Base-by-base conservation (phyloP, 371 early-diverging fungal species). In the Apophysomyces elegans region DNA sequence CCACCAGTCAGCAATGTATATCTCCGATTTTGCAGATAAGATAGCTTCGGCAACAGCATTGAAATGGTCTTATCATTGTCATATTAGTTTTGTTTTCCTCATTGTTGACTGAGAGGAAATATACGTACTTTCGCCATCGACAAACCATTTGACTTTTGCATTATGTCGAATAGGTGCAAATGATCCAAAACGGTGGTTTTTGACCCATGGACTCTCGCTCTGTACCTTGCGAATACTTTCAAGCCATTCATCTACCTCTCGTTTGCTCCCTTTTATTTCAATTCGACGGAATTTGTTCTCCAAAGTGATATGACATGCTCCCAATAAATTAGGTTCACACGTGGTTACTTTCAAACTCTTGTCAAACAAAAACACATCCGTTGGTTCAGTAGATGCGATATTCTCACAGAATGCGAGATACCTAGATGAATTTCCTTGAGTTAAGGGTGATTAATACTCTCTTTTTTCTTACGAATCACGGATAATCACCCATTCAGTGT, bases 1-100 rank as follows among this genome's bases (percentile, higher is more conserved):
- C 94, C 96, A 96, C 98, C 98, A 97, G 74, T 94, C 97, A 9
- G 83, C 84, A 61, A 96, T 95, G 72, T 92, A 95, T 45, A 96
- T 93, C 67, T 88, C 88, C 32, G 78, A 73, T 64, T 89, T 89
- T 56, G 96, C 96, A 45, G 86, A 84, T 46, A 88, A 69, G 64
- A 96, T 82, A 16, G 93, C 91, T 65, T 93, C 92, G 4, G 91
- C 91, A 5, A 95, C 82, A 1, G 90, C 91, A 66, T 86, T 84
- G 63, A 93, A 95, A 73, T 96, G 95, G 70, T 91, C 92, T 83
- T 9, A 39, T 18, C 32, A 50, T n/a, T n/a, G 12, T 32, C 56
- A 16, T 11, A 32, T 43, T 59, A 50, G 13, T 64, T 26, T 3
- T 7, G 7, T 21, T n/a, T 57, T 7, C 16, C n/a, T 13, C n/a